Conservation (phyloP, 2,329 filamentous ascomycete genomes). For the Penicillium sp. region DNA sequence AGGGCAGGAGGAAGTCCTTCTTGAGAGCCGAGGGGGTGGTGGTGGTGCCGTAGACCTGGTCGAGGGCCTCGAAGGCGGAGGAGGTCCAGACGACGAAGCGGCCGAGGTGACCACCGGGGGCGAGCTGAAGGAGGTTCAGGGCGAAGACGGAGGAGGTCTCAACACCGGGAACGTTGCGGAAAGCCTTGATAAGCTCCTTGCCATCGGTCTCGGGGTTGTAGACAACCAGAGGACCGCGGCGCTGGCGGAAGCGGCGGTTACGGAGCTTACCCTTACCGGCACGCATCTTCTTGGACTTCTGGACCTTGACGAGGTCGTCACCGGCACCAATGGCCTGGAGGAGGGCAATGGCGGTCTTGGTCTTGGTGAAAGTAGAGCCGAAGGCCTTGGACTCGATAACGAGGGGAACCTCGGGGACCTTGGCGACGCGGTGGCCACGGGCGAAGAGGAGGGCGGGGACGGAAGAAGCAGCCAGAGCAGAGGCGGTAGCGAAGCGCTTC, state of each 20-base stretch:
- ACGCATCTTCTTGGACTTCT: conserved; percentile 91
- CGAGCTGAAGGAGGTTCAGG: conserved; percentile 98
- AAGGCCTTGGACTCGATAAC: conserved; percentile 91
- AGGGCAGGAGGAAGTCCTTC: conserved; percentile 98
- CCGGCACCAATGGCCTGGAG: conserved; percentile 88
- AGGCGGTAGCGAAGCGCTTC: conserved; percentile 96
- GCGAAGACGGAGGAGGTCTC: conserved; percentile 92
- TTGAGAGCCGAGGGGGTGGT: conserved; percentile 85
- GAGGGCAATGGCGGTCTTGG: conserved; percentile 76
- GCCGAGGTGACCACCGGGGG: conserved; percentile 95
- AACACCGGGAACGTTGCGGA: conserved; percentile 98
- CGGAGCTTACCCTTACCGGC: conserved; percentile 99
- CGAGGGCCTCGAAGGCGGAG: conserved; percentile 89
- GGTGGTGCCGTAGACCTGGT: conserved; percentile 94
- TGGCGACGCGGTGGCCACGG: conserved; percentile 91
- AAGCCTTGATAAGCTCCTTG: conserved; percentile 86
- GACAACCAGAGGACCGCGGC: conserved; percentile 94
- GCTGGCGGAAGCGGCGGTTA: conserved; percentile 93
- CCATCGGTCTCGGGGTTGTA: conserved; percentile 95
- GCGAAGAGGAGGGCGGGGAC: conserved; percentile 91
- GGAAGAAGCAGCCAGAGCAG: conserved; percentile 92
- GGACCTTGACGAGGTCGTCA: conserved; percentile 90
- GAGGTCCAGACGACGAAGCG: conserved; percentile 99
- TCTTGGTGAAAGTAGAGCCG: conserved; percentile 77
- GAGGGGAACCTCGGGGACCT: conserved; percentile 92